Evolutionary conservation across 2,329 filamentous ascomycete genomes (phyloP).

Genomic region (Paraphoma sp.): DNA sequence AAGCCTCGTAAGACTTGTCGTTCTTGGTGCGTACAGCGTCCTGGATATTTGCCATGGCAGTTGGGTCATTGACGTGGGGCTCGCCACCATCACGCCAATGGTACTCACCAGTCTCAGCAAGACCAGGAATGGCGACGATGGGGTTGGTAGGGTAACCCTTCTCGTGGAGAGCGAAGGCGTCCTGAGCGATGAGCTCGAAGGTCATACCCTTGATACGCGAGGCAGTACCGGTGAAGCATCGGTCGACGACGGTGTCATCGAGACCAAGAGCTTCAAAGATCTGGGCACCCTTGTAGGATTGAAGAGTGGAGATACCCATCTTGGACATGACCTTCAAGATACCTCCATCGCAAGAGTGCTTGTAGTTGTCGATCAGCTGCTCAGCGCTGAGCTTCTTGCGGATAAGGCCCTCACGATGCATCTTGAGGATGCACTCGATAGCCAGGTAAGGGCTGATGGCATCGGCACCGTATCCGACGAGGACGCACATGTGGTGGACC

Average conservation of each 20-base stretch:
- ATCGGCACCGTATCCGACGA: conserved; percentile 93
- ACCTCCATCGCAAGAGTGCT: conserved; percentile 93
- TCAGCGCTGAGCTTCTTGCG: conserved; percentile 86
- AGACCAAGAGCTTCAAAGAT: conserved; percentile 97
- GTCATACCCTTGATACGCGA: conserved; percentile 94
- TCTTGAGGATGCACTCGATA: conserved; percentile 96
- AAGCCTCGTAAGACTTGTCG: conserved; percentile 97
- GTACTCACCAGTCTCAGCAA: conserved; percentile 94
- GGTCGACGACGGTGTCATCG: conserved; percentile 88
- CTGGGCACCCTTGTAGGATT: conserved; percentile 96
- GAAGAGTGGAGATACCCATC: conserved; percentile 97
- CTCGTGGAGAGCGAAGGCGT: conserved; percentile 94
- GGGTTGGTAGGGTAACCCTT: conserved; percentile 84
- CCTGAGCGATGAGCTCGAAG: conserved; percentile 90
- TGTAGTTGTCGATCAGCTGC: conserved; percentile 91
- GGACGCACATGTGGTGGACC: conserved; percentile 98
- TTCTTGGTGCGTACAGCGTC: conserved; percentile 97
- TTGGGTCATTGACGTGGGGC: conserved; percentile 92
- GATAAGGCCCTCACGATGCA: conserved; percentile 91
- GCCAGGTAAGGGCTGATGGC: conserved; percentile 94
- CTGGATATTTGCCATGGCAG: conserved; percentile 94
- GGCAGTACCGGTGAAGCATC: conserved; percentile 93
- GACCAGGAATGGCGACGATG: conserved; percentile 77
- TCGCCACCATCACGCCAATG: conserved; percentile 98
- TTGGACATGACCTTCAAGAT: conserved; percentile 99